Evolutionary conservation across 768 basidiomycete species (phyloP).

Genomic region (Tricholoma sp.): DNA sequence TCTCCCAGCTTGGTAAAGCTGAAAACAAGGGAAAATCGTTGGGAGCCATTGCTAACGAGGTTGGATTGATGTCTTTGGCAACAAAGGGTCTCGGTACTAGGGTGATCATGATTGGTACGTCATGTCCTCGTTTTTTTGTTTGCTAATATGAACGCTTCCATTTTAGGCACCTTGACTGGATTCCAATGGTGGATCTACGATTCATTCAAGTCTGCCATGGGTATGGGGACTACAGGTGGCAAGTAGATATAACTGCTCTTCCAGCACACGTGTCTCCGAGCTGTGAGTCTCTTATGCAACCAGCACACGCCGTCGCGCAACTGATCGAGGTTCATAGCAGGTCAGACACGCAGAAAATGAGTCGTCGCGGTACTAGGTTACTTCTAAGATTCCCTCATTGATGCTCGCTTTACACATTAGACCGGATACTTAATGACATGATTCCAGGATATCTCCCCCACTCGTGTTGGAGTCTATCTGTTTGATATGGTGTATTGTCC

Average conservation of each 20-base stretch:
- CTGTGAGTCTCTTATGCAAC: conserved; percentile 4
- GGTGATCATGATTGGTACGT: conserved; percentile 77
- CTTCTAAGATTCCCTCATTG: neutral
- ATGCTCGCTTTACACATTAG: neutral
- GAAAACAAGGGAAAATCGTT: conserved; percentile 76
- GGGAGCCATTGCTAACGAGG: conserved; percentile 67
- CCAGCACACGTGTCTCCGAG: neutral
- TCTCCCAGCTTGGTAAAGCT: conserved; percentile 91
- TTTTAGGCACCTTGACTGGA: conserved; percentile 46
- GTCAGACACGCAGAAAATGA: neutral
- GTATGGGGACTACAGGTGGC: conserved; percentile 84
- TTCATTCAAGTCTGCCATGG: conserved; percentile 78
- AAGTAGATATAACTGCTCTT: conserved; percentile 55
- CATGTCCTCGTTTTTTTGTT: conserved; percentile 20
- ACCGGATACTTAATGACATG: neutral
- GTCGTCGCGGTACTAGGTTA: neutral
- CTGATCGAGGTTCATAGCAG: neutral
- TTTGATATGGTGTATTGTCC: too few relatives aligned
- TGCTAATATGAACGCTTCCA: neutral
- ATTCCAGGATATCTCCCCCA: neutral
- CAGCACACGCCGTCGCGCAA: neutral
- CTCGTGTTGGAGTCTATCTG: neutral
- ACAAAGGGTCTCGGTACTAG: conserved; percentile 87
- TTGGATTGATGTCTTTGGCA: conserved; percentile 56
- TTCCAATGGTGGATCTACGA: conserved; percentile 97